Evolutionary conservation across 495 filamentous ascomycete species (phyloP).

Genomic region (Neurospora sp.): DNA sequence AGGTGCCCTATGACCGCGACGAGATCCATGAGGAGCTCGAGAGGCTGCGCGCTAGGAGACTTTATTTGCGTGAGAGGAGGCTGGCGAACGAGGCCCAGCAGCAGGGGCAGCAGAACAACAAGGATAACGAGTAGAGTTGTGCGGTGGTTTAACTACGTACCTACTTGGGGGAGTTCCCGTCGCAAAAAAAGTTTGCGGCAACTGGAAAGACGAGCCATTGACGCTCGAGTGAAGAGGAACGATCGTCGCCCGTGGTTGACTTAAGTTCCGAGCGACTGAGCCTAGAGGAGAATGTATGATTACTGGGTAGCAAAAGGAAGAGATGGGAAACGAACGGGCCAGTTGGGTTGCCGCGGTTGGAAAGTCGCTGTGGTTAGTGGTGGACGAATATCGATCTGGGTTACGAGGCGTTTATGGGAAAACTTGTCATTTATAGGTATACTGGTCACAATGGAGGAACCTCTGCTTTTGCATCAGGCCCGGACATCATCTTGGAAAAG

Average conservation of each 20-base stretch:
- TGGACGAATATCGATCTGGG: neutral
- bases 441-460: neutral
- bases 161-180: too few species aligned
- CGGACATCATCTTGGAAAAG: neutral
- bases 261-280: too few species aligned
- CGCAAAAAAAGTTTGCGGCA: too few species aligned
- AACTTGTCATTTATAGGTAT: neutral
- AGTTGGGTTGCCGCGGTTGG: neutral
- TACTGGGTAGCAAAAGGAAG: neutral
- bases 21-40: constrained; percentile 75
- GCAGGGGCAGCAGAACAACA: constrained; percentile 18
- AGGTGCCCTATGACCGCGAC: constrained; percentile 77
- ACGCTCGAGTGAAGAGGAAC: neutral
- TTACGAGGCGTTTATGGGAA: neutral
- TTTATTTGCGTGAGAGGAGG: constrained; percentile 50
- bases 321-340: neutral
- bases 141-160: too few species aligned
- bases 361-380: neutral
- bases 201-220: too few species aligned
- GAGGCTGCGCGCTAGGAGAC: constrained; percentile 51
- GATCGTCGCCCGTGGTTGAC: too few species aligned
- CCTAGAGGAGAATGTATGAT: neutral
- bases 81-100: constrained; percentile 44
- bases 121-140: constrained; percentile 23
- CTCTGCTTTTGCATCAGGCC: neutral